Evolutionary conservation across 176 grass and related monocot genomes (phyloP), one percentile per base, ranked within the genome.

Genomic region (Guadua angustifolia): DNA sequence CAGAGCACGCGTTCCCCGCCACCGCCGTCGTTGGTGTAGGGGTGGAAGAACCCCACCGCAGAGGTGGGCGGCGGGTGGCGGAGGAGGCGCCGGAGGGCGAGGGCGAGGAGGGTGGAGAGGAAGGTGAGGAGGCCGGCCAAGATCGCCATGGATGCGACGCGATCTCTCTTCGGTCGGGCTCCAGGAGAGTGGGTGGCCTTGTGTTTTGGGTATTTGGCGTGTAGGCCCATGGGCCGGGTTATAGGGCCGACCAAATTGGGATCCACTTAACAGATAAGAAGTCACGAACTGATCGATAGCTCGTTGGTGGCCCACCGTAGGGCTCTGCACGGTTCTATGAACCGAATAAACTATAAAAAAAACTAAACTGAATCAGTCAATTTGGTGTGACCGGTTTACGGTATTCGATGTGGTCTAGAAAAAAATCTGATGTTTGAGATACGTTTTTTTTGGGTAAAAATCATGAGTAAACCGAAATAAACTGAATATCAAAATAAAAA

Each of bases 11-110:
- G 88, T 80, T 95, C 96, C 42, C 96, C 96, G 22, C 93, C 93
- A 24, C 93, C 96, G 15, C 93, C 96, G 32, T 95, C 96, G 69
- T 99, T 99, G 64, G 96, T 95, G 89, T 95, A 99, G 6, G 91
- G 93, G 82, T 95, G 96, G 87, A 99, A 95, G 88, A 99, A 99
- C 0, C 87, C 92, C 7, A 60, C 82, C 16, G 21, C 63, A 2
- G 25, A 43, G 60, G 87, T 52, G 3, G 17, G 56, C 13, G 52
- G 70, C n/a, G 72, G 84, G 10, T 6, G 45, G 56, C 21, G 64
- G 21, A 71, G 40, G 45, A 81, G 24, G 66, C 66, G 77, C 56
- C 75, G 79, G 74, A 82, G 64, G 63, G 16, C 74, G 21, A 79
- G 44, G 21, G 62, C 71, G 69, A 81, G 21, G 29, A 83, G 70